Evolutionary conservation across 345 rosid species (phyloP), one percentile per base, ranked within the genome.

Genomic region (Pistacia integerrima): DNA sequence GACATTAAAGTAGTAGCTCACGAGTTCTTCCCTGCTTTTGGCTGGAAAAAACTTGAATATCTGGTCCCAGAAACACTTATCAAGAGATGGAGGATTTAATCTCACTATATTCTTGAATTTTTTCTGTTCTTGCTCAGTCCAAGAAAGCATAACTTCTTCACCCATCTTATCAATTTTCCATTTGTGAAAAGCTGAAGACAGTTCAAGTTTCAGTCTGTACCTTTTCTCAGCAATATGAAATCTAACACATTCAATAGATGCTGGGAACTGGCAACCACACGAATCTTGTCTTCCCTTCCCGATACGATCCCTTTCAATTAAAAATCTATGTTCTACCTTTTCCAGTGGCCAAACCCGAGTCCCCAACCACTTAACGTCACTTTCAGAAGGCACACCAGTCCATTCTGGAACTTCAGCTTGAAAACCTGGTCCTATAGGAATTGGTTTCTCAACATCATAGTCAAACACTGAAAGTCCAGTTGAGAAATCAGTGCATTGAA

Each of bases 241-340:
- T 72, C 89, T 88, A 52, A 92, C 87, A 74, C 99, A 96, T 75
- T 87, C 91, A 9, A 78, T 5, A 69, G 99, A 96, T 74, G 83
- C 90, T 65, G 69, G 88, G 75, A 73, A 63, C 41, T 76, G 80
- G 76, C 99, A 96, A 64, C 99, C 94, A 78, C 99, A 93, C 64
- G 84, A 74, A 73, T 90, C 93, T 74, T 83, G 85, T 75, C 98
- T 91, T 79, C 97, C 98, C 83, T 86, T 93, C 48, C 99, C 99
- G 51, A 96, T 92, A 2, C 85, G 95, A 74, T 91, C 97, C 79
- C 94, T 82, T 86, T 96, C 97, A 38, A 93, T 82, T n/a, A 92
- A 81, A 76, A 61, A 25, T 46, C 63, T 85, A 46, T 12, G 69
- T 67, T 81, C 81, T 48, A 76, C 72, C 58, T 74, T 82, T 64